phyloP scores from a whole-genome alignment of 148 eudicot genomes.

The Arctostaphylos glauca region DNA sequence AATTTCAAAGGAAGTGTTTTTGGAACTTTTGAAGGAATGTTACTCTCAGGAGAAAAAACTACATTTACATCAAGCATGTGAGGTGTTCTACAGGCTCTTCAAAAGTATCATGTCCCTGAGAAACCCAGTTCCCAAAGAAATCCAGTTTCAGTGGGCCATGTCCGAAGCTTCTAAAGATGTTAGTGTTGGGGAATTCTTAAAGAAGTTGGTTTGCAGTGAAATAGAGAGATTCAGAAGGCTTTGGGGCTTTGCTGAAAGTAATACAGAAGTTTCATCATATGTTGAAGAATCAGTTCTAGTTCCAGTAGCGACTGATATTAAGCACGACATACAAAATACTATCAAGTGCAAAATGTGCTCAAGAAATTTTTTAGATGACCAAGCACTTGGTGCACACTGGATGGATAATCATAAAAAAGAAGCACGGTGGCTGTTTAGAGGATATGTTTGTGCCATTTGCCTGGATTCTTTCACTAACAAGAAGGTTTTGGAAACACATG shows the following conservation, averaged over 20 bases:
- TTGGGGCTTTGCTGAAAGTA: slow-evolving; percentile 58
- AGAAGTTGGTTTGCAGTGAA: slow-evolving; percentile 75
- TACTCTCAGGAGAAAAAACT: slow-evolving; percentile 58
- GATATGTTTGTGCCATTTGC: slow-evolving; percentile 96
- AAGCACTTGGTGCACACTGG: slow-evolving; percentile 74
- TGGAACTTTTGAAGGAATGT: slow-evolving; percentile 73
- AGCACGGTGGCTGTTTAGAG: slow-evolving; percentile 93
- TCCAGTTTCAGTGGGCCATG: slow-evolving; percentile 87
- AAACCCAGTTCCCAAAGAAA: slow-evolving; percentile 86
- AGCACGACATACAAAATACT: slow-evolving; percentile 31
- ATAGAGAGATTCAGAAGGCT: slow-evolving; percentile 63
- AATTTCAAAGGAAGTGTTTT: slow-evolving; percentile 82
- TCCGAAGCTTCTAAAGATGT: slow-evolving; percentile 91
- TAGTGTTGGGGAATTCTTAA: slow-evolving; percentile 48
- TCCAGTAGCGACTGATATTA: slow-evolving; percentile 31
- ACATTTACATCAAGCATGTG: slow-evolving; percentile 88
- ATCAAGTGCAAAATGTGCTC: slow-evolving; percentile 79
- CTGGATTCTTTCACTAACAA: slow-evolving; percentile 90
- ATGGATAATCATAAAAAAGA: slow-evolving; percentile 82
- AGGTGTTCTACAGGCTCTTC: slow-evolving; percentile 77
- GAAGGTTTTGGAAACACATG: slow-evolving; percentile 87
- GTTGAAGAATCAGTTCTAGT: slow-evolving; percentile 32
- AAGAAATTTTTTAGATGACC: slow-evolving; percentile 54
- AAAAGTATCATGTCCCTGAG: slow-evolving; percentile 73
- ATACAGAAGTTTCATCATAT: slow-evolving; percentile 30